Percentiles rank a stretch among this genome's conserved stretches.
phyloP scores from a whole-genome alignment of 805 yeast species.

The Candida wancherniae region DNA sequence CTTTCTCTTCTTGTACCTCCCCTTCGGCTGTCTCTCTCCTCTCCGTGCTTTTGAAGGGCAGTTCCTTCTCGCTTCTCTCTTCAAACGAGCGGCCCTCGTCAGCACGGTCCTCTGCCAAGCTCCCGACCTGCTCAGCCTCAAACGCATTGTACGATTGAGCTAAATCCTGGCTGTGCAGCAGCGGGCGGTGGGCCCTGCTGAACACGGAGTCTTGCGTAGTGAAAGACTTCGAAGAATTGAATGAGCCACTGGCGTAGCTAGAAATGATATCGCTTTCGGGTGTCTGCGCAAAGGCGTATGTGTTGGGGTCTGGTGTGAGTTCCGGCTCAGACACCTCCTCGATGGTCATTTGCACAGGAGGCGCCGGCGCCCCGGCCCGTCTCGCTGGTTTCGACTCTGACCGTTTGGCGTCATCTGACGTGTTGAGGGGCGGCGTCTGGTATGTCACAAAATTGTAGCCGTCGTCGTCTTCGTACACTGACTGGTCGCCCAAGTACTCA shows the following conservation, averaged over 20 bases:
- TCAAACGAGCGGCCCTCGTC: too few species aligned
- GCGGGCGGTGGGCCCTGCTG: conserved; percentile 4
- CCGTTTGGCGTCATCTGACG: conserved; percentile 2
- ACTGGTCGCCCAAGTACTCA: too few species aligned
- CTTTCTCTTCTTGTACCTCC: too few species aligned
- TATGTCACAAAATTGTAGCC: conserved; percentile 15
- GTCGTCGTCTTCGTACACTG: conserved; percentile 17
- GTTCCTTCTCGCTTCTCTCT: too few species aligned
- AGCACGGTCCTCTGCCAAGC: too few species aligned
- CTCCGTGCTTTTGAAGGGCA: too few species aligned
- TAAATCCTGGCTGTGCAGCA: conserved; percentile 2
- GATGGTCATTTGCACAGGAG: conserved; percentile 11
- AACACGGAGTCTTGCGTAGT: conserved; percentile 9
- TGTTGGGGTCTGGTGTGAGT: conserved; percentile 8
- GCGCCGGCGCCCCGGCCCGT: conserved; percentile 3
- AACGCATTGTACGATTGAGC: too few species aligned
- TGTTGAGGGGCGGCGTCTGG: conserved; percentile 1
- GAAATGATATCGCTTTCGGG: conserved; percentile 6
- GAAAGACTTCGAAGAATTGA: conserved; percentile 6
- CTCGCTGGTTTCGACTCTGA: conserved; percentile 1
- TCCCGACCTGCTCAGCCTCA: too few species aligned
- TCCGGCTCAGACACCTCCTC: conserved; percentile 15
- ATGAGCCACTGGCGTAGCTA: conserved; percentile 9
- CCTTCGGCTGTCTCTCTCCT: too few species aligned
- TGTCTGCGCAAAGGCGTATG: conserved; percentile 3